Evolutionary conservation across 768 basidiomycete genomes (phyloP).

Genomic region (Suillus placidus): DNA sequence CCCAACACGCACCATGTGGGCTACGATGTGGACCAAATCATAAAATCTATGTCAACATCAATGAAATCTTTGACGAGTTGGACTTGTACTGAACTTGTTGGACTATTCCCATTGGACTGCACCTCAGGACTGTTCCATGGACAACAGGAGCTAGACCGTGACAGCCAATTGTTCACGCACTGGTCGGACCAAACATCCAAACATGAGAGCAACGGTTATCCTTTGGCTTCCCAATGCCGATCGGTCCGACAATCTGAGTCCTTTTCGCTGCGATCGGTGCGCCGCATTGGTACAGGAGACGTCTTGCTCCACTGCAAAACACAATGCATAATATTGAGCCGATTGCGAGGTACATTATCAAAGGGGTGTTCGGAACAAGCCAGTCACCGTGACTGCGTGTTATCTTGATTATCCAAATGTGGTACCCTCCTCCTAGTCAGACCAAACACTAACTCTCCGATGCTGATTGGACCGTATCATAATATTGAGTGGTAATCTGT

Average conservation of each 20-base stretch:
- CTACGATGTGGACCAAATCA: too few species aligned
- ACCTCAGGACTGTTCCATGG: not conserved
- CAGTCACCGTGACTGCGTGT: not conserved
- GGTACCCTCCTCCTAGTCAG: not conserved
- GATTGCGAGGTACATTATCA: not conserved
- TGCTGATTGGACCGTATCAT: conserved; percentile 28
- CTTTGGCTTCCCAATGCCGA: too few species aligned
- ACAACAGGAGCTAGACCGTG: not conserved
- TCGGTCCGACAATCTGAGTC: conserved; percentile 24
- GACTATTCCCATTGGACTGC: not conserved
- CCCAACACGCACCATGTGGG: too few species aligned
- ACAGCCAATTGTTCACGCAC: not conserved
- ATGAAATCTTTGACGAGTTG: too few species aligned
- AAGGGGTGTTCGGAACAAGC: not conserved
- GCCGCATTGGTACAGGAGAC: not conserved
- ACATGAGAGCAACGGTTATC: not conserved
- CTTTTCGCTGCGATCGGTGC: conserved; percentile 30
- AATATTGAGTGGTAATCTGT: conserved; percentile 14
- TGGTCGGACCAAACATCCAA: not conserved
- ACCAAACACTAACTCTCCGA: conserved; percentile 9
- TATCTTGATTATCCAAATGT: not conserved
- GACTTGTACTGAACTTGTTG: too few species aligned
- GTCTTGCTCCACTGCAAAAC: not conserved
- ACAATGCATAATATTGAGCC: not conserved
- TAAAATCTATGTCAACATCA: too few species aligned